These are phyloP conservation scores for Durio zibethinus DNA, from an alignment of 345 rosid genomes.

Conservation along the genomic window DNA sequence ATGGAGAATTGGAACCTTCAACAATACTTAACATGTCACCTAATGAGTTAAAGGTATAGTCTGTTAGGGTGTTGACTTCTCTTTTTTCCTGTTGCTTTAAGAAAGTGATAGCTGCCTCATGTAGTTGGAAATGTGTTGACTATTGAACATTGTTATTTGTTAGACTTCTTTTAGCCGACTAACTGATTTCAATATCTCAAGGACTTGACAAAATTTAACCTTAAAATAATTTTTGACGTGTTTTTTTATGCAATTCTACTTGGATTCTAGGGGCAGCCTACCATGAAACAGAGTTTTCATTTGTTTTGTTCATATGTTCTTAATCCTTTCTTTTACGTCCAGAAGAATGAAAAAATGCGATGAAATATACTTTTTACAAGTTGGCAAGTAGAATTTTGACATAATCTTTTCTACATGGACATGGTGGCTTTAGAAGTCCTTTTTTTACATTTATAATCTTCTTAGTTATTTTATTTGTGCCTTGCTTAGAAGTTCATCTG, in stretches of 20 bases:
- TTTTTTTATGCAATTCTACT: neutral
- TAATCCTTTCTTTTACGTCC: neutral
- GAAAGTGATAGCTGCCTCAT: neutral
- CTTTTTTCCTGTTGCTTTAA: neutral
- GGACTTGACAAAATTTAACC: neutral
- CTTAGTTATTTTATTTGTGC: neutral
- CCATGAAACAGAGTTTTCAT: neutral
- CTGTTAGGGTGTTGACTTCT: neutral
- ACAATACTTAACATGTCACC: slow-evolving; percentile 90
- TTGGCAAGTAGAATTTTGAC: neutral
- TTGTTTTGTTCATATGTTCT: neutral
- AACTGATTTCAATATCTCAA: neutral
- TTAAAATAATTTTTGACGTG: neutral
- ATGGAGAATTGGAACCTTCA: slow-evolving; percentile 75
- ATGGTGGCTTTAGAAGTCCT: neutral
- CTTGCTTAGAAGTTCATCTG: neutral
- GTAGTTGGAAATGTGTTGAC: neutral
- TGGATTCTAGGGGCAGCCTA: neutral
- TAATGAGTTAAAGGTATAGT: slow-evolving; percentile 71
- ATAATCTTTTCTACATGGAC: neutral
- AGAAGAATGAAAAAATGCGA: neutral
- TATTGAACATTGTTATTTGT: neutral
- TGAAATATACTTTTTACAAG: neutral
- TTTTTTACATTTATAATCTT: neutral
- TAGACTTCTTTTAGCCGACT: neutral